Conservation (phyloP, 805 yeast genomes). For the Starmerella tilneyi region DNA sequence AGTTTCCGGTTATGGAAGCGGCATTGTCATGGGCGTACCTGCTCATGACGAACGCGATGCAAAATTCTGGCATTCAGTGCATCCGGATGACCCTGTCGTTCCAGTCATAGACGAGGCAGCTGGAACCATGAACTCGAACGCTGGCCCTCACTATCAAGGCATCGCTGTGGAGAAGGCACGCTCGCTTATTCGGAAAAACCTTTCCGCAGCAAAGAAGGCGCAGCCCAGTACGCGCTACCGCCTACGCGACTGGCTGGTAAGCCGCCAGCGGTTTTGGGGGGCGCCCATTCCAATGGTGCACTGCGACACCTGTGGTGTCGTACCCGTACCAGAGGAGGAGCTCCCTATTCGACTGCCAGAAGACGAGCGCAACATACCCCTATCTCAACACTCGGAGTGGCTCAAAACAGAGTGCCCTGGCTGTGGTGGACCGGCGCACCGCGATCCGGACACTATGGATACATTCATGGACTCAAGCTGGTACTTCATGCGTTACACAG, state of each 20-base stretch:
- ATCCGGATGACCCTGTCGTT: slow-evolving; percentile 5
- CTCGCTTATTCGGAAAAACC: slow-evolving; percentile 34
- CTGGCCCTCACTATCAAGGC: slow-evolving; percentile 42
- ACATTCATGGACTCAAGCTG: slow-evolving; percentile 97
- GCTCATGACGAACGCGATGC: slow-evolving; percentile 81
- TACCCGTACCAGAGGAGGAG: slow-evolving; percentile 81
- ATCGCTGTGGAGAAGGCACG: slow-evolving; percentile 44
- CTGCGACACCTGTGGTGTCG: slow-evolving; percentile 76
- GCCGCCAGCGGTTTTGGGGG: slow-evolving; percentile 96
- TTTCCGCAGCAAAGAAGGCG: slow-evolving; percentile 40
- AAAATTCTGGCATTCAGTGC: slow-evolving; percentile 62
- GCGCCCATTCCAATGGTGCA: slow-evolving; percentile 95
- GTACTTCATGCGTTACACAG: slow-evolving; percentile 82
- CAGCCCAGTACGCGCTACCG: slow-evolving; percentile 43
- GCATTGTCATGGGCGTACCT: slow-evolving; percentile 98
- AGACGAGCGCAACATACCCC: slow-evolving; percentile 46
- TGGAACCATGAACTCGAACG: slow-evolving; percentile 34
- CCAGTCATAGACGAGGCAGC: slow-evolving; percentile 40
- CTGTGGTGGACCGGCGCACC: slow-evolving; percentile 55
- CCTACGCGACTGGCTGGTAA: slow-evolving; percentile 86
- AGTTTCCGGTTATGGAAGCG: slow-evolving; percentile 68
- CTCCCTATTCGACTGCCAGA: slow-evolving; percentile 76
- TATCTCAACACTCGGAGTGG: slow-evolving; percentile 57
- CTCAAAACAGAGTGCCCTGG: slow-evolving; percentile 68
- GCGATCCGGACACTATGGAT: slow-evolving; percentile 98